Evolutionary conservation across 495 filamentous ascomycete genomes (phyloP).

Genomic region (Neurospora africana): DNA sequence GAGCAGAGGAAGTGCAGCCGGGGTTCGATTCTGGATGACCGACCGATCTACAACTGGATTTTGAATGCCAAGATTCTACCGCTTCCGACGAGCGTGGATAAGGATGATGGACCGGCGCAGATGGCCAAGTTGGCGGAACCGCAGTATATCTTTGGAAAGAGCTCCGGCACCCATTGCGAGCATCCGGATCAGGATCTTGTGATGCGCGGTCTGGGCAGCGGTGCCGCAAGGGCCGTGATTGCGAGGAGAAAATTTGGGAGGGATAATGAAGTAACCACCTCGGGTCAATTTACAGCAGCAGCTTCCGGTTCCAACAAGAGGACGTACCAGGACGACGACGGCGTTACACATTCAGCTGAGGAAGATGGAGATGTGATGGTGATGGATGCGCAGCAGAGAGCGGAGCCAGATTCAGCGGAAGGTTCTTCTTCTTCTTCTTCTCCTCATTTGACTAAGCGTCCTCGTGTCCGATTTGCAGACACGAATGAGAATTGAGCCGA

Average conservation of each 20-base stretch:
- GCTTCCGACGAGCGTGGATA: conserved; percentile 34
- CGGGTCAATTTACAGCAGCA: background rate
- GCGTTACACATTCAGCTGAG: background rate
- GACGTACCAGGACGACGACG: background rate
- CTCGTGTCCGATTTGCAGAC: conserved; percentile 3
- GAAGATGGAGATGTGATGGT: background rate
- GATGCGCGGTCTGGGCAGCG: background rate
- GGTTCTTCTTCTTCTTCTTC: background rate
- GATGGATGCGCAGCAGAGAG: background rate
- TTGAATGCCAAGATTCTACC: conserved; percentile 56
- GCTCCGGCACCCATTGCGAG: conserved; percentile 2
- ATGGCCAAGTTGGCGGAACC: conserved; percentile 44
- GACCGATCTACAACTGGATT: conserved; percentile 68
- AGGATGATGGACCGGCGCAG: conserved; percentile 31
- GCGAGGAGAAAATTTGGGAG: background rate
- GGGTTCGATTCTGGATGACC: conserved; percentile 56
- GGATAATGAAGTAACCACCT: background rate
- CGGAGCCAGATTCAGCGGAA: background rate
- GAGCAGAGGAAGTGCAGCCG: conserved; percentile 54
- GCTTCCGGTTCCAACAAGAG: background rate
- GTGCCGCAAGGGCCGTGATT: background rate
- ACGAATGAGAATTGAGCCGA: background rate
- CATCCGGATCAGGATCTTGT: conserved; percentile 30
- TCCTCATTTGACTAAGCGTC: conserved; percentile 1
- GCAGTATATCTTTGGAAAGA: conserved; percentile 50